Percentiles rank a stretch among this genome's conserved stretches.
Evolutionary conservation across 2,329 filamentous ascomycete genomes (phyloP).

Genomic region (Helminthosporium solani): DNA sequence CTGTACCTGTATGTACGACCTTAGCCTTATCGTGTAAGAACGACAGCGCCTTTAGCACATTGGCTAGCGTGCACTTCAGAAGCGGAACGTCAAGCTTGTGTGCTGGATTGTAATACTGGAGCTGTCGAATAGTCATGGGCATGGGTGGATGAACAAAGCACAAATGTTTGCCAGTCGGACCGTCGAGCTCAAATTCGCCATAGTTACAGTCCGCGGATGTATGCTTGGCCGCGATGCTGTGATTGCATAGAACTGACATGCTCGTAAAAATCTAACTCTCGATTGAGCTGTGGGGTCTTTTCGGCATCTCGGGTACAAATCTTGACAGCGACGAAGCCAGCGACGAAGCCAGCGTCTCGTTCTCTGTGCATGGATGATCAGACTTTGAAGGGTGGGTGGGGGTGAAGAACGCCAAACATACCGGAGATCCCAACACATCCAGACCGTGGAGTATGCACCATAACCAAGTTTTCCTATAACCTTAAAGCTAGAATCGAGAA

Average conservation of each 20-base stretch:
- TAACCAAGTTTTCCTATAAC: conserved; percentile 29
- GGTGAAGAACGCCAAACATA: conserved; percentile 19
- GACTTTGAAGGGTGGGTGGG: conserved; percentile 17
- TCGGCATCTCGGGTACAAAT: conserved; percentile 20
- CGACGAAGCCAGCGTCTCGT: conserved; percentile 18
- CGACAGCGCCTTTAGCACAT: conserved; percentile 46
- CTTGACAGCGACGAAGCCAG: conserved; percentile 21
- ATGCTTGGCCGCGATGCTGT: conserved; percentile 22
- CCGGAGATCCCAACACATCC: conserved; percentile 26
- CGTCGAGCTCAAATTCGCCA: conserved; percentile 20
- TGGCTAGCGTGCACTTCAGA: conserved; percentile 32
- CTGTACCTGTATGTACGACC: conserved; percentile 49
- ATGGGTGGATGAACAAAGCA: conserved; percentile 27
- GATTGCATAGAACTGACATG: conserved; percentile 25
- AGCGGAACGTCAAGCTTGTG: conserved; percentile 18
- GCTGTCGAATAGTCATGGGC: conserved; percentile 29
- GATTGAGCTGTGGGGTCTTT: conserved; percentile 14
- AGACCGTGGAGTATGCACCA: conserved; percentile 27
- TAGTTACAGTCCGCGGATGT: conserved; percentile 21
- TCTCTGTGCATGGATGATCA: conserved; percentile 16
- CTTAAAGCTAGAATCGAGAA: conserved; percentile 24
- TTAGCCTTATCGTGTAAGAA: conserved; percentile 47
- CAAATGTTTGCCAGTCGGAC: conserved; percentile 24
- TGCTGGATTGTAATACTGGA: conserved; percentile 22
- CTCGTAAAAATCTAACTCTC: conserved; percentile 25